Base-by-base conservation (phyloP, 345 rosid genomes). In the Linum tenue region DNA sequence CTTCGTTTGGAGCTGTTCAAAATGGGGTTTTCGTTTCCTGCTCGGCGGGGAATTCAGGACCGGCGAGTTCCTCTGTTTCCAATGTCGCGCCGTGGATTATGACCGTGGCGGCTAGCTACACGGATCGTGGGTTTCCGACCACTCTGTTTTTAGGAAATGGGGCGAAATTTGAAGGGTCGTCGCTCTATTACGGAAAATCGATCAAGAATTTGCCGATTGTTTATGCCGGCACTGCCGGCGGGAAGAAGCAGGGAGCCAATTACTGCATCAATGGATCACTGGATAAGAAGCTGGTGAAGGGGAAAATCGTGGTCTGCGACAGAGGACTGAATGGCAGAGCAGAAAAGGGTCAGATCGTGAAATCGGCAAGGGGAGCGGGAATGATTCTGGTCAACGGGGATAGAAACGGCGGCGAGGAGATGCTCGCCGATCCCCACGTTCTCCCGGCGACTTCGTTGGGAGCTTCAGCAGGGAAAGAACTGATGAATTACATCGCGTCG, bases 91-190 rank as follows among this genome's bases (percentile, higher is more conserved):
- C 98, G 0, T 91, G 98, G 98, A 73, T 91, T 58, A 85, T 78
- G 86, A 91, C 98, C 0, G 96, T 89, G 0, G 98, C 89, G 10
- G 98, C 98, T 5, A 85, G 91, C 79, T 81, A 81, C 75, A 78
- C 72, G 0, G 88, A 87, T 68, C 68, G 86, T 59, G 85, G 85
- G 62, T 91, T 91, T 64, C 88, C 90, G 11, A 75, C 87, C 2
- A 77, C 72, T 58, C 81, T 84, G 42, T 73, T 64, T 53, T 83
- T 91, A 1, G 87, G 90, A 2, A 69, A 73, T 4, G 83, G 94
- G 35, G 65, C 62, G 35, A 60, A 57, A 2, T 72, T 81, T 36
- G 68, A 64, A 63, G 96, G 98, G 1, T 60, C 86, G 0, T 83
- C 96, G 2, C 55, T 87, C 56, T 77, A 81, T 41, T 61, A 70